Evolutionary conservation across 345 rosid species (phyloP).

Genomic region (Aurinia saxatilis): DNA sequence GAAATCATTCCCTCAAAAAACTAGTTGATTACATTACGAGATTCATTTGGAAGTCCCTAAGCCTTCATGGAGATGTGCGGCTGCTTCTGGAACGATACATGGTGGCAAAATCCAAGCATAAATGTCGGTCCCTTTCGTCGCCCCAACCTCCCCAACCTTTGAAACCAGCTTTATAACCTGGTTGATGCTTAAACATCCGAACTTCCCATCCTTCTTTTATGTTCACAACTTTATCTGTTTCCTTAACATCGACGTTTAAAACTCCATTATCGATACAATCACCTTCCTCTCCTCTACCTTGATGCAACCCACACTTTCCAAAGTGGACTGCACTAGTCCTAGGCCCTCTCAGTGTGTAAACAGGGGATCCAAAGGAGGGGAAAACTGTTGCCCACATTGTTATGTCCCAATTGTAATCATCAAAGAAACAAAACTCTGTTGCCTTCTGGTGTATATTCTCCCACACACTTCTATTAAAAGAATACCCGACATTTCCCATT

Average conservation of each 20-base stretch:
- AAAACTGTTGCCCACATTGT: slow-evolving; percentile 97
- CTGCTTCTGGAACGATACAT: slow-evolving; percentile 18
- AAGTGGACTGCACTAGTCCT: slow-evolving; percentile 92
- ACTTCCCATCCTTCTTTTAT: slow-evolving; percentile 60
- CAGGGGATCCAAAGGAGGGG: slow-evolving; percentile 86
- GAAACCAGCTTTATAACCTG: slow-evolving; percentile 94
- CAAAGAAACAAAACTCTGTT: slow-evolving; percentile 79
- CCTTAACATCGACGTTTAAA: slow-evolving; percentile 50
- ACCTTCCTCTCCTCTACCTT: slow-evolving; percentile 50
- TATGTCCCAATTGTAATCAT: slow-evolving; percentile 98
- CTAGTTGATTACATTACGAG: neutral
- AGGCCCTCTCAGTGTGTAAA: slow-evolving; percentile 78
- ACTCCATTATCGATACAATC: slow-evolving; percentile 78
- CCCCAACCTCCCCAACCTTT: slow-evolving; percentile 99
- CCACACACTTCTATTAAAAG: slow-evolving; percentile 84
- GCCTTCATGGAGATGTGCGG: slow-evolving; percentile 19
- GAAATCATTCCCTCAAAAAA: neutral
- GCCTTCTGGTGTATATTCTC: slow-evolving; percentile 72
- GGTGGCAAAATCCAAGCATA: slow-evolving; percentile 71
- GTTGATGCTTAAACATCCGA: slow-evolving; percentile 48
- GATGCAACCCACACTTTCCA: slow-evolving; percentile 98
- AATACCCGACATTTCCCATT: slow-evolving; percentile 92
- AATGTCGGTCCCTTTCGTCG: slow-evolving; percentile 65
- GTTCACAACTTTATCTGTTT: slow-evolving; percentile 51
- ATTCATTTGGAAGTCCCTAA: slow-evolving; percentile 6